These are phyloP conservation scores for Pueraria montana DNA, from an alignment of 306 rosid species.

Conservation along the genomic window DNA sequence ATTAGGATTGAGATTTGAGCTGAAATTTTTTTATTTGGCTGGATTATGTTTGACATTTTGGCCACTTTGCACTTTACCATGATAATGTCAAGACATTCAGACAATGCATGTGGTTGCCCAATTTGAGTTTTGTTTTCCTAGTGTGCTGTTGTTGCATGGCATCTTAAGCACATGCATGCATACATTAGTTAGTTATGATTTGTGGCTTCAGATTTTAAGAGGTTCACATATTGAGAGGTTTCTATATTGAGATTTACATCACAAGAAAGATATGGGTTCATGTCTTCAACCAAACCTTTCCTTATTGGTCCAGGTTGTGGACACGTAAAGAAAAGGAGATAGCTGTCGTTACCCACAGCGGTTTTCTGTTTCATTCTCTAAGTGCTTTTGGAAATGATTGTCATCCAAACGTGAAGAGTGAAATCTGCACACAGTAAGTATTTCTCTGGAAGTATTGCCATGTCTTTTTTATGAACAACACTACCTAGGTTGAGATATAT, in stretches of 20 bases:
- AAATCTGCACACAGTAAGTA: slow-evolving; percentile 79
- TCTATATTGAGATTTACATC: slow-evolving; percentile 1
- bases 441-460: slow-evolving; percentile 5
- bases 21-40: slow-evolving; percentile 4
- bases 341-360: slow-evolving; percentile 85
- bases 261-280: slow-evolving; percentile 35
- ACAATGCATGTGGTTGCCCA: too few species aligned
- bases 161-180: slow-evolving; percentile 24
- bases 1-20: not conserved
- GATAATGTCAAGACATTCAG: not conserved
- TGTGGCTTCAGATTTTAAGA: slow-evolving; percentile 25
- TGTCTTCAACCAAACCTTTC: slow-evolving; percentile 15
- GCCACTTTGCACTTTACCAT: not conserved
- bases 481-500: not conserved
- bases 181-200: slow-evolving; percentile 13
- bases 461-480: slow-evolving; percentile 22
- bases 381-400: slow-evolving; percentile 86
- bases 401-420: slow-evolving; percentile 76
- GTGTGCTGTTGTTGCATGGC: not conserved
- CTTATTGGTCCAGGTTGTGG: slow-evolving; percentile 79
- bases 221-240: too few species aligned
- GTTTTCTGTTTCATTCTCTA: slow-evolving; percentile 73
- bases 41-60: slow-evolving; percentile 7
- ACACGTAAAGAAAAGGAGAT: slow-evolving; percentile 92
- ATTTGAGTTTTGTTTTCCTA: not conserved